Evolutionary conservation across 805 yeast genomes (phyloP), one percentile per base, ranked within the genome.

Genomic region (Candida sithepensis): DNA sequence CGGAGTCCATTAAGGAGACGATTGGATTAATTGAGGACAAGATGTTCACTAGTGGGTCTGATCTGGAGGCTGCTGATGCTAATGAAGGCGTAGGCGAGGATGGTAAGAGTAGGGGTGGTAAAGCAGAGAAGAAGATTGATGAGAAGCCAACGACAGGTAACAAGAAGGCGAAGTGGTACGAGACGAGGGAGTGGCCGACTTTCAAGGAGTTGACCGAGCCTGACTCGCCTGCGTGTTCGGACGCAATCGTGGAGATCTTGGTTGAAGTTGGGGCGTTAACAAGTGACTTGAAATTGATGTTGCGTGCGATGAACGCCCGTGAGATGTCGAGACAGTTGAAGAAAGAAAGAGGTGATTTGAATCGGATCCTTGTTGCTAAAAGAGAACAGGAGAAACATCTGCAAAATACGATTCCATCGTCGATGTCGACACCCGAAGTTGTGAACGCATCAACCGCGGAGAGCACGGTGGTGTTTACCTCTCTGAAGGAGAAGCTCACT

Each of bases 271-370:
- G 85, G 0, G 78, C 82, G 0, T 61, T 83, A 39, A 79, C 79
- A 0, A 77, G 82, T 50, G 92, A 86, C 58, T 70, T 81, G 66
- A 81, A 82, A 55, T 63, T 86, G 49, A 74, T 84, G 73, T 57
- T 82, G 41, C 67, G 86, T 45, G 74, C 83, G 0, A 62, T 73
- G 49, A 81, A 82, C 58, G 80, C 73, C 1, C 62, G 77, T 42
- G 79, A 77, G 44, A 77, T 81, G 77, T 64, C 76, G 14, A 60
- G 61, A 22, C 63, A 67, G 13, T 59, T 75, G 37, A 57, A 52
- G n/a, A 52, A 61, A 28, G 71, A 68, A 42, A 66, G 62, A 45
- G 43, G 30, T 18, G 58, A 55, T 41, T 43, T 59, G 24, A 50
- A 47, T 6, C 39, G 44, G 5, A 33, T 46, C n/a, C 37, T 49